Conservation (phyloP, 768 basidiomycete genomes). For the Glaciozyma antarctica region DNA sequence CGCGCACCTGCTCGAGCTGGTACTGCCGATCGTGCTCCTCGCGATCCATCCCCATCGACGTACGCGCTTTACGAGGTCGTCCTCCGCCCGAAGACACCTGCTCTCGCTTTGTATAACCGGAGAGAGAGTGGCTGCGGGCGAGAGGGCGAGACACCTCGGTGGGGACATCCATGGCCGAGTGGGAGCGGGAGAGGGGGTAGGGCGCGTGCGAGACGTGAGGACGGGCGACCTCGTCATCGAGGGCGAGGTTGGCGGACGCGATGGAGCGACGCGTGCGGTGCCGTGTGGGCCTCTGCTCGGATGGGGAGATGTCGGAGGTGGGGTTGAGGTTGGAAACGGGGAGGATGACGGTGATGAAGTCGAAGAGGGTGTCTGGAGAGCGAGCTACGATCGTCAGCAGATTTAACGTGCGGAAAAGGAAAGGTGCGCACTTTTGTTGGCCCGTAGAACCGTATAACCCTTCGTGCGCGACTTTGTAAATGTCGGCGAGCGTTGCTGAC, state of each 20-base stretch:
- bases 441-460: conserved; percentile 22
- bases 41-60: neutral
- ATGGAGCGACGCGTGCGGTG: conserved; percentile 8
- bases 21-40: neutral
- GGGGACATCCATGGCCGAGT: conserved; percentile 6
- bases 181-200: conserved; percentile 23
- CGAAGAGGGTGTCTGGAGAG: neutral
- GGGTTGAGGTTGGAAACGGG: neutral
- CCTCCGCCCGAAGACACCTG: neutral
- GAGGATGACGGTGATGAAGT: conserved; percentile 2
- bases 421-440: neutral
- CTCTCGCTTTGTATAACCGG: neutral
- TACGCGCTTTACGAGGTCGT: neutral
- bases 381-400: no score
- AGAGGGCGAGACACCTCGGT: conserved; percentile 3
- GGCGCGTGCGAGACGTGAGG: conserved; percentile 5
- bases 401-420: neutral
- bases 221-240: neutral
- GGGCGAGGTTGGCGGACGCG: conserved; percentile 3
- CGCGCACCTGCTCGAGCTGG: neutral
- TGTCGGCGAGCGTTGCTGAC: conserved; percentile 37
- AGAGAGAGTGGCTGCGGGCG: conserved; percentile 17
- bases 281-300: neutral
- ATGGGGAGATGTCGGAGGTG: neutral
- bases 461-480: conserved; percentile 40